phyloP scores from a whole-genome alignment of 2,329 filamentous ascomycete genomes.

The Pyrenophora teres region DNA sequence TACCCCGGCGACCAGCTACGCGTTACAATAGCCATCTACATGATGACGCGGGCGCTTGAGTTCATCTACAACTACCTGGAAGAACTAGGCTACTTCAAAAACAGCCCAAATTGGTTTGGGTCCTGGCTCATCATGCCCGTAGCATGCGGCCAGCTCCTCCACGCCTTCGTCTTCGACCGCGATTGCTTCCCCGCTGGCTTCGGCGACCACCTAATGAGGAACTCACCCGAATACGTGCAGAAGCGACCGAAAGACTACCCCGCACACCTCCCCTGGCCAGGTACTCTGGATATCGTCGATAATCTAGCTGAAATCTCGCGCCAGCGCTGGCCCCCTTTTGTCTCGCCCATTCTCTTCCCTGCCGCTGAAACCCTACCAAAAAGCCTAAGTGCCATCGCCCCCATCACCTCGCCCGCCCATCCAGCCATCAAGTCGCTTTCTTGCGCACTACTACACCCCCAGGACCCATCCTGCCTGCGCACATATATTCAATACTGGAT shows the following conservation, averaged over 20 bases:
- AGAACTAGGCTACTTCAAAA: constrained; percentile 66
- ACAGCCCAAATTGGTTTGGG: constrained; percentile 69
- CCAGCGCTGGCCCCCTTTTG: constrained; percentile 84
- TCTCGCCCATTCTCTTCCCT: constrained; percentile 86
- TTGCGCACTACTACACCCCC: constrained; percentile 86
- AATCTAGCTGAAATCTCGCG: constrained; percentile 80
- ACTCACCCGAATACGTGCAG: constrained; percentile 81
- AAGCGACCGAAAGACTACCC: constrained; percentile 71
- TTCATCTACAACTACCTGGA: constrained; percentile 85
- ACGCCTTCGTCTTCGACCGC: constrained; percentile 58
- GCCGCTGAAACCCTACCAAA: constrained; percentile 65
- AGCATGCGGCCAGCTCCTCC: constrained; percentile 55
- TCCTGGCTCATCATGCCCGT: constrained; percentile 59
- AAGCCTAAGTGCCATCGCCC: constrained; percentile 69
- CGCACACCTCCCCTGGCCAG: constrained; percentile 71
- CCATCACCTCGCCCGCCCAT: constrained; percentile 82
- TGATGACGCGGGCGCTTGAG: constrained; percentile 79
- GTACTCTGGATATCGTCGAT: constrained; percentile 75
- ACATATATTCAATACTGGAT: constrained; percentile 90
- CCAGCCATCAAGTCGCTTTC: constrained; percentile 83
- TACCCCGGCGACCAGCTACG: constrained; percentile 73
- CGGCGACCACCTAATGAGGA: constrained; percentile 68
- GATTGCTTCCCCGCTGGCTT: constrained; percentile 61
- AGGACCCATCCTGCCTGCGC: constrained; percentile 83
- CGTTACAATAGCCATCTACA: constrained; percentile 79